A percentile compares a stretch with the other conserved stretches of the same genome.
phyloP scores from a whole-genome alignment of 768 basidiomycete species.

The Leccinum pellstonianum region DNA sequence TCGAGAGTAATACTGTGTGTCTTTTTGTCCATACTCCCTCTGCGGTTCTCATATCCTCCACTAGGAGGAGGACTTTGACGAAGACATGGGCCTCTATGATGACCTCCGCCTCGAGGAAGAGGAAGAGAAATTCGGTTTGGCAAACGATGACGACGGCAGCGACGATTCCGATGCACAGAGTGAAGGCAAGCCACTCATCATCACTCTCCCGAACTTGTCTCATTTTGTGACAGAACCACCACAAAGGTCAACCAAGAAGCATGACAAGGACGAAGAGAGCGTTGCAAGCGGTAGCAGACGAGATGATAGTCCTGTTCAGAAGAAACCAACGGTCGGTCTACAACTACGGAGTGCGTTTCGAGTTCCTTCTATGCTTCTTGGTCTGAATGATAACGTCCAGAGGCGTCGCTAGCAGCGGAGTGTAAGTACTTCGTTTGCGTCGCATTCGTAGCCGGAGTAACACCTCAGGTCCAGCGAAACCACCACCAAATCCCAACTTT shows the following conservation, averaged over 20 bases:
- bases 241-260: constrained; percentile 71
- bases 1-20: constrained; percentile 92
- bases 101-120: constrained; percentile 97
- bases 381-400: constrained; percentile 38
- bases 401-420: constrained; percentile 62
- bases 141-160: constrained; percentile 64
- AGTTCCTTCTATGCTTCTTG: constrained; percentile 5
- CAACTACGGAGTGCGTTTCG: constrained; percentile 68
- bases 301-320: constrained; percentile 75
- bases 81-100: constrained; percentile 96
- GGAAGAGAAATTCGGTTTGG: constrained; percentile 88
- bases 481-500: constrained; percentile 79
- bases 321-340: constrained; percentile 66
- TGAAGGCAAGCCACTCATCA: constrained; percentile 52
- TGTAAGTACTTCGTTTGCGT: constrained; percentile 38
- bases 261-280: constrained; percentile 70
- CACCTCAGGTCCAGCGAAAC: constrained; percentile 43
- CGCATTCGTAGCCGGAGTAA: constrained; percentile 7
- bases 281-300: constrained; percentile 66
- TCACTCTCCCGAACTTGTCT: neutral
- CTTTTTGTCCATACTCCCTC: constrained; percentile 6
- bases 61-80: constrained; percentile 96
- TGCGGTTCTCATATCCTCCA: constrained; percentile 18
- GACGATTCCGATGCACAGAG: constrained; percentile 75
- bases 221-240: constrained; percentile 49